Percentiles rank a stretch among this genome's conserved stretches.
Evolutionary conservation across 805 yeast species (phyloP).

Genomic region (Kodamaea lidongshanica): DNA sequence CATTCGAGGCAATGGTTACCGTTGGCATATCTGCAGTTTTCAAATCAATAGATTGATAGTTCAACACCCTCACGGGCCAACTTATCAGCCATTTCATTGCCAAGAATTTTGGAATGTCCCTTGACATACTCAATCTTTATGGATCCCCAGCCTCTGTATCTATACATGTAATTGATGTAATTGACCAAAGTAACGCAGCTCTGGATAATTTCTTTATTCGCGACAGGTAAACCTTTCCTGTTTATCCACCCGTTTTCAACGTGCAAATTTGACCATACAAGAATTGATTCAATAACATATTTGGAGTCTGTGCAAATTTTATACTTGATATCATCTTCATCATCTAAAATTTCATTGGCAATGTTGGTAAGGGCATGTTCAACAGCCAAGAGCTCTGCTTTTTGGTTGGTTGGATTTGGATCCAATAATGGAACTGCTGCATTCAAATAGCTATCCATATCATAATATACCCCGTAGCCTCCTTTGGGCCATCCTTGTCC

Average conservation of each 20-base stretch:
- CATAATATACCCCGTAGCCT: conserved; percentile 77
- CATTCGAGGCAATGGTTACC: too few relatives aligned
- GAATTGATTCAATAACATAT: conserved; percentile 54
- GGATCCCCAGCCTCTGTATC: conserved; percentile 24
- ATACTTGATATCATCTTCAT: conserved; percentile 17
- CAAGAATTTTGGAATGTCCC: conserved; percentile 65
- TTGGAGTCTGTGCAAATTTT: conserved; percentile 64
- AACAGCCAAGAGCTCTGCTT: conserved; percentile 74
- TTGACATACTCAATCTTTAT: conserved; percentile 54
- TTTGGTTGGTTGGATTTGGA: conserved; percentile 58
- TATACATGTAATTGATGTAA: conserved; percentile 33
- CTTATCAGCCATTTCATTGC: conserved; percentile 71
- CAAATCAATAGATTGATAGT: too few relatives aligned
- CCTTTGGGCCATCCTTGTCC: conserved; percentile 36
- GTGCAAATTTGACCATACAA: conserved; percentile 58
- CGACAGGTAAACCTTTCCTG: conserved; percentile 39
- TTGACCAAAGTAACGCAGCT: conserved; percentile 18
- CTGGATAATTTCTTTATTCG: conserved; percentile 47
- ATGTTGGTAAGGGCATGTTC: conserved; percentile 46
- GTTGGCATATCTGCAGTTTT: too few relatives aligned
- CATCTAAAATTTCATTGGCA: conserved; percentile 16
- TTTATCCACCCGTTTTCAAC: conserved; percentile 45
- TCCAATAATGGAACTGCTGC: conserved; percentile 45
- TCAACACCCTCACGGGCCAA: conserved; percentile 49
- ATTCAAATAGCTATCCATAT: conserved; percentile 48